Percentiles rank a stretch among this genome's conserved stretches.
These are phyloP conservation scores for Camellia oleifera DNA, from an alignment of 179 eudicot genomes.

Conservation along the genomic window DNA sequence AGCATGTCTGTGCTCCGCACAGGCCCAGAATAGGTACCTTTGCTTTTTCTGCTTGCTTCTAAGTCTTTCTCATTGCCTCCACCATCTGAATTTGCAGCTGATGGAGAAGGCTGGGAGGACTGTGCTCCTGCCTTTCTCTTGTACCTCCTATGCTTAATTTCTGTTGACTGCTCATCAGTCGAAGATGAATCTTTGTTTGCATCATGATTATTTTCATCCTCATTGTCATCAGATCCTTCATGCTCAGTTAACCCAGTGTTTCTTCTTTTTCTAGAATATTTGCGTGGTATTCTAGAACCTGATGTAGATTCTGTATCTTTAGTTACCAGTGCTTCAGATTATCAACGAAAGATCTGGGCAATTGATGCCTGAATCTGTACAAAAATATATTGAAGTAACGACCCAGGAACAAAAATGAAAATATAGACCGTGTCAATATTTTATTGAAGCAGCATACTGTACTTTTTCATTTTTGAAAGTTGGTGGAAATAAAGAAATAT, in stretches of 20 bases:
- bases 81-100: constrained; percentile 45
- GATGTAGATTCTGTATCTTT: constrained; percentile 14
- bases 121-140: constrained; percentile 39
- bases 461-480: no score
- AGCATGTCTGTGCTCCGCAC: constrained; percentile 57
- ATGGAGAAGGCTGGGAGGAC: constrained; percentile 37
- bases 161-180: constrained; percentile 50
- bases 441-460: no score
- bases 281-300: constrained; percentile 16
- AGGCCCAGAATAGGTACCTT: constrained; percentile 29
- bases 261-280: constrained; percentile 24
- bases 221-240: constrained; percentile 40
- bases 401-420: neutral
- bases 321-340: constrained; percentile 54
- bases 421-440: no score
- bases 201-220: constrained; percentile 46
- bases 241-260: constrained; percentile 15
- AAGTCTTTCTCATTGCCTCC: constrained; percentile 46
- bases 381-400: neutral
- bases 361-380: constrained; percentile 64
- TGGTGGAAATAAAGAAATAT: no score
- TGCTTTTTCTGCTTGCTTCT: constrained; percentile 45
- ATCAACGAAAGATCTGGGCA: constrained; percentile 49
- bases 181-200: constrained; percentile 56
- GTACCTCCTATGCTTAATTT: constrained; percentile 41